Conservation (phyloP, 805 yeast species). For the Ogataea trehaloabstinens region DNA sequence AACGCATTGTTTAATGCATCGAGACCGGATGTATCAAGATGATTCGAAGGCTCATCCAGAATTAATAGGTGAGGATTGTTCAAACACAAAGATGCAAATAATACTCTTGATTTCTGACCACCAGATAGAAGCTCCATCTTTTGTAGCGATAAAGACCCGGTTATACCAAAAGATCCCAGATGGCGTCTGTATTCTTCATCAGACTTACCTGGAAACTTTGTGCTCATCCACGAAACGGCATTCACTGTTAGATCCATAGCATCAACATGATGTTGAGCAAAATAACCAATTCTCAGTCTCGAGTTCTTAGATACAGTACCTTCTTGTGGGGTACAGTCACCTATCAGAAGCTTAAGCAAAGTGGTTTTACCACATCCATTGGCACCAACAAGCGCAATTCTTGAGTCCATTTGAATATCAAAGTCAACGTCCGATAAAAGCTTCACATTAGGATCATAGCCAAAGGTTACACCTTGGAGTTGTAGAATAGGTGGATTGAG, state of each 20-base stretch:
- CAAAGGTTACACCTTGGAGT: conserved; percentile 81
- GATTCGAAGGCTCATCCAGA: conserved; percentile 97
- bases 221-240: conserved; percentile 94
- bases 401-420: conserved; percentile 88
- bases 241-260: conserved; percentile 85
- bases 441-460: conserved; percentile 66
- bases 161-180: conserved; percentile 94
- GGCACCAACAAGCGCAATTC: conserved; percentile 97
- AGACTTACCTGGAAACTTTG: conserved; percentile 84
- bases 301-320: conserved; percentile 82
- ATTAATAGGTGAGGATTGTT: conserved; percentile 87
- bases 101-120: conserved; percentile 98
- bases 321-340: conserved; percentile 64
- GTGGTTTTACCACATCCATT: conserved; percentile 99
- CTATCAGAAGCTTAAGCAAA: conserved; percentile 81
- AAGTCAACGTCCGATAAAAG: conserved; percentile 76
- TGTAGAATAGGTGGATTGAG: conserved; percentile 92
- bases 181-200: conserved; percentile 98
- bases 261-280: conserved; percentile 98
- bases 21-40: conserved; percentile 95
- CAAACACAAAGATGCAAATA: conserved; percentile 92
- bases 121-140: conserved; percentile 89
- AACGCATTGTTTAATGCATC: conserved; percentile 94
- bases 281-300: conserved; percentile 89
- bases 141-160: conserved; percentile 90